Evolutionary conservation across 495 filamentous ascomycete genomes (phyloP).

Genomic region (Penicillium alfredii): DNA sequence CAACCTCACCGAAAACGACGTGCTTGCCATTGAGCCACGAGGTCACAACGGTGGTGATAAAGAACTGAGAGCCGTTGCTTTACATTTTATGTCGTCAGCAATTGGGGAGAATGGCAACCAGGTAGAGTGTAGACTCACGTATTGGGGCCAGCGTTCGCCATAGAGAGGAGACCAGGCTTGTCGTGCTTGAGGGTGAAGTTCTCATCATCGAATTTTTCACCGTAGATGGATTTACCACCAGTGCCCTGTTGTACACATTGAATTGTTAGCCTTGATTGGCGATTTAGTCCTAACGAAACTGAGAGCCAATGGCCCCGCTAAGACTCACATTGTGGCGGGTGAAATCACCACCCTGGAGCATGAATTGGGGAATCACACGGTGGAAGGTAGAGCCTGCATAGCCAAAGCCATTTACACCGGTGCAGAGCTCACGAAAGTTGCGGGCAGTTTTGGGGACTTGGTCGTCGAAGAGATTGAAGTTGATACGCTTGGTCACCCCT

Average conservation of each 20-base stretch:
- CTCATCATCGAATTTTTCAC: slow-evolving; percentile 95
- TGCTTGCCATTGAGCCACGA: slow-evolving; percentile 94
- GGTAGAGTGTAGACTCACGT: slow-evolving; percentile 49
- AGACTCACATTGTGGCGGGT: slow-evolving; percentile 77
- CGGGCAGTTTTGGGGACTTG: slow-evolving; percentile 87
- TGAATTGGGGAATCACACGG: slow-evolving; percentile 96
- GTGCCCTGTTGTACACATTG: slow-evolving; percentile 57
- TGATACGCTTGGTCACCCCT: slow-evolving; percentile 76
- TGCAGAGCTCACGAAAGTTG: slow-evolving; percentile 96
- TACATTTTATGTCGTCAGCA: slow-evolving; percentile 1
- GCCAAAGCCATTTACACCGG: slow-evolving; percentile 75
- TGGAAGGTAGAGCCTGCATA: slow-evolving; percentile 93
- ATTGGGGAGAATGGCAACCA: not conserved
- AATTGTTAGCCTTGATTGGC: too few relatives aligned
- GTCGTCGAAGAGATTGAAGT: slow-evolving; percentile 84
- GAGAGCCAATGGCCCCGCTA: not conserved
- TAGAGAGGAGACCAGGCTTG: slow-evolving; percentile 83
- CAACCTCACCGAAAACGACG: slow-evolving; percentile 95
- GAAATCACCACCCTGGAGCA: slow-evolving; percentile 99
- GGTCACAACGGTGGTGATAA: slow-evolving; percentile 89
- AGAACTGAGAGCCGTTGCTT: slow-evolving; percentile 98
- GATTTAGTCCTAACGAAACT: slow-evolving; percentile 1
- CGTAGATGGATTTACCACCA: slow-evolving; percentile 94
- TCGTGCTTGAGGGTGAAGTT: slow-evolving; percentile 84
- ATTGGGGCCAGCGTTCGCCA: slow-evolving; percentile 93